Evolutionary conservation across 1,284 basidiomycete species (phyloP), one percentile per base, ranked within the genome.

Genomic region (Retiboletus flavoniger): DNA sequence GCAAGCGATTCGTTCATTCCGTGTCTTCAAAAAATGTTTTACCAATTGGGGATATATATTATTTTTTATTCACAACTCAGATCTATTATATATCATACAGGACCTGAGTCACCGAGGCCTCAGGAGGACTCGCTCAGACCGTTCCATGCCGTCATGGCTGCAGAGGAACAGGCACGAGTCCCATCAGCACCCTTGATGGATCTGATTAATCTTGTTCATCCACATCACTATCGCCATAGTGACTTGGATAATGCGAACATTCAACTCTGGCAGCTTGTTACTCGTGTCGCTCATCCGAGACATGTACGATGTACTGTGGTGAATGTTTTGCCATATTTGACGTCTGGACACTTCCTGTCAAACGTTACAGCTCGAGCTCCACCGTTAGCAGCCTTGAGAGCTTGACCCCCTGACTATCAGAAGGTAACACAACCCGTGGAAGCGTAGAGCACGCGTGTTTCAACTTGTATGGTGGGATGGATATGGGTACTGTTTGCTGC

Each of bases 11-110:
- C n/a, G 21, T 42, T 34, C 39, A 39, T 50, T 56, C 49, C 19
- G 24, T 21, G 2, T 17, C 32, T 45, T 24, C 19, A 14, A 46
- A 54, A 54, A 53, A 21, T 42, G 10, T 36, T 44, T 44, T 57
- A 16, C 61, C 36, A 52, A 54, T 57, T 63, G 16, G 40, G 54
- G 46, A 32, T 31, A 43, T 5, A 26, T 35, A 36, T 32, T 21
- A 38, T 47, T 34, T 53, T 40, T 29, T 16, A 16, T 54, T 39
- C n/a, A 31, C 7, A 58, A 28, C 28, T 42, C 26, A 28, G 24
- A 24, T 24, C 24, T 24, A 24, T 24, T 24, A 24, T 24, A 24
- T 24, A 24, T 24, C 24, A 3, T 24, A 24, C 3, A 3, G 6
- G 4, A 24, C 24, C 24, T n/a, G n/a, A n/a, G n/a, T 24, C 24